Conservation (phyloP, 1,284 basidiomycete genomes). For the Singerocomus inundabilis region DNA sequence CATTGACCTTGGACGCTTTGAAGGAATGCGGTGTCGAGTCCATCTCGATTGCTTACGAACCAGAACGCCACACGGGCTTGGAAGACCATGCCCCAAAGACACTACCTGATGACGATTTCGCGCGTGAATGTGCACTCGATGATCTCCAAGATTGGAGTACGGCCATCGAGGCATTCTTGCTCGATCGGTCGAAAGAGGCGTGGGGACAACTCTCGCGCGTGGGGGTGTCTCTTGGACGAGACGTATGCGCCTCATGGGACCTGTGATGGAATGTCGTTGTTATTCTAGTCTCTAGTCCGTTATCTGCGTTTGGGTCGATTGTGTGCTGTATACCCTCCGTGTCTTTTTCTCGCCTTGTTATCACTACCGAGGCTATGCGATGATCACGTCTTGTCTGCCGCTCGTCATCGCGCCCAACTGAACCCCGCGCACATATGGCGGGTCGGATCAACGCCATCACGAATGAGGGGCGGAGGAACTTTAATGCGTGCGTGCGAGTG, state of each 20-base stretch:
- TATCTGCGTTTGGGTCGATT: neutral
- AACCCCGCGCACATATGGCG: too few relatives aligned
- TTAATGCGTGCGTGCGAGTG: too few relatives aligned
- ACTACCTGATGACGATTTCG: constrained; percentile 23
- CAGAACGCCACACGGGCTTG: neutral
- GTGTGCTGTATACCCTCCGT: constrained; percentile 10
- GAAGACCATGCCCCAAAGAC: constrained; percentile 2
- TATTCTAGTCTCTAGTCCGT: neutral
- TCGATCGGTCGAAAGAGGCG: constrained; percentile 9
- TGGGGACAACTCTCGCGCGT: constrained; percentile 21
- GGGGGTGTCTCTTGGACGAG: constrained; percentile 16
- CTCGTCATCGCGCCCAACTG: too few relatives aligned
- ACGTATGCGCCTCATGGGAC: constrained; percentile 22
- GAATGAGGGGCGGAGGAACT: too few relatives aligned
- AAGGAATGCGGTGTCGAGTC: constrained; percentile 18
- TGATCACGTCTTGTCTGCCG: neutral
- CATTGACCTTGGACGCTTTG: constrained; percentile 21
- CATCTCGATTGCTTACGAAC: constrained; percentile 26
- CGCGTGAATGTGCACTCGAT: constrained; percentile 32
- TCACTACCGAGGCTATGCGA: constrained; percentile 12
- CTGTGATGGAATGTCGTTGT: constrained; percentile 12
- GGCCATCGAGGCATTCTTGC: constrained; percentile 23
- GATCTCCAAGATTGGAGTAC: constrained; percentile 29
- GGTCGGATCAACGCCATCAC: too few relatives aligned
- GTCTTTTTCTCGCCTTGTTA: neutral